phyloP scores from a whole-genome alignment of 129 eudicot genomes.

The Tagetes erecta region DNA sequence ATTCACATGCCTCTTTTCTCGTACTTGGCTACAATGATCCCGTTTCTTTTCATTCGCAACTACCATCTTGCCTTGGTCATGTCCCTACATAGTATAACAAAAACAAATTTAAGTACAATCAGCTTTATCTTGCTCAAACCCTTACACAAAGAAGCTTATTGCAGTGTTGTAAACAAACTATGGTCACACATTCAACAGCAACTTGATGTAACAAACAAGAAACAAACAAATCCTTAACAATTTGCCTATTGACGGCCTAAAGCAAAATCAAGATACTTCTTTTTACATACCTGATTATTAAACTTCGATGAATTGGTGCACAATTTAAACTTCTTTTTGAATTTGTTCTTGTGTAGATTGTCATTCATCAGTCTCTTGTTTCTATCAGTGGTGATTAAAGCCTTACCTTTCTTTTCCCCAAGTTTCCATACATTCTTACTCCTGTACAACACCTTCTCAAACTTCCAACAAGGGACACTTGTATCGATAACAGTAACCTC shows the following conservation, averaged over 20 bases:
- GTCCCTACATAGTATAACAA: conserved; percentile 36
- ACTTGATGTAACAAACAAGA: neutral
- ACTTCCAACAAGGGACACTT: conserved; percentile 71
- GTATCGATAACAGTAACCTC: conserved; percentile 88
- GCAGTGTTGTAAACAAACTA: neutral
- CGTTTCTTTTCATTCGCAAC: conserved; percentile 27
- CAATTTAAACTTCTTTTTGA: conserved; percentile 32
- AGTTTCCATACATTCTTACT: conserved; percentile 85
- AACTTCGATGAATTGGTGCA: conserved; percentile 26
- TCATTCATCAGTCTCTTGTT: conserved; percentile 46
- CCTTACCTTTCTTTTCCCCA: conserved; percentile 65
- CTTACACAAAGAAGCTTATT: neutral
- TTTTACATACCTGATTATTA: conserved; percentile 21
- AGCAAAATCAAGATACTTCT: neutral
- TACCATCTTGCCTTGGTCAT: conserved; percentile 33
- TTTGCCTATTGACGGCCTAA: neutral
- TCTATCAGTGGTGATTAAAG: conserved; percentile 27
- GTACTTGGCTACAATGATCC: conserved; percentile 33
- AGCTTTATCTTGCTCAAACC: conserved; percentile 3
- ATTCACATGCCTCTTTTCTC: conserved; percentile 51
- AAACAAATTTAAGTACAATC: neutral
- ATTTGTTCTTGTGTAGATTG: conserved; percentile 35
- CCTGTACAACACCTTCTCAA: conserved; percentile 75
- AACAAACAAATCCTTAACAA: neutral
- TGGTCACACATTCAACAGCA: neutral